Conservation (phyloP, 345 rosid species). For the Salix purpurea region DNA sequence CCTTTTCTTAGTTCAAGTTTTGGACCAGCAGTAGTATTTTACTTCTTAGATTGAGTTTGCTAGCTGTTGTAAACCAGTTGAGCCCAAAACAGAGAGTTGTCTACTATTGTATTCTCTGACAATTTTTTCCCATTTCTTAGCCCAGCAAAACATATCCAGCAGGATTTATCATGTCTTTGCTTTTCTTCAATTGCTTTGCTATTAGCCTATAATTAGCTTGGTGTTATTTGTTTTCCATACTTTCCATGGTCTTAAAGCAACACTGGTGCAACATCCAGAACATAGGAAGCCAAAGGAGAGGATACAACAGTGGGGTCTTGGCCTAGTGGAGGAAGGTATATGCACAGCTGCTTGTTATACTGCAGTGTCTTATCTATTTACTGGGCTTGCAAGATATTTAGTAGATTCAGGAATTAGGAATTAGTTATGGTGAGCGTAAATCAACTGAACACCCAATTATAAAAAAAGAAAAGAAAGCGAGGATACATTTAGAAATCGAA, state of each 20-base stretch:
- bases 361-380: too few relatives aligned
- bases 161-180: background rate
- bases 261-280: background rate
- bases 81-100: background rate
- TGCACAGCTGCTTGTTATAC: too few relatives aligned
- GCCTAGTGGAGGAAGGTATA: too few relatives aligned
- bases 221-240: background rate
- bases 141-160: background rate
- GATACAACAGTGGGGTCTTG: background rate
- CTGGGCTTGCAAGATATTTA: too few relatives aligned
- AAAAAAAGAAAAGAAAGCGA: too few relatives aligned
- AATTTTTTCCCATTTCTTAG: too few relatives aligned
- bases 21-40: too few relatives aligned
- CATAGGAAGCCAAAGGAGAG: background rate
- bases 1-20: background rate
- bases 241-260: background rate
- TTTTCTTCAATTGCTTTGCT: too few relatives aligned
- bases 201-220: background rate
- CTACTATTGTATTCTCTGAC: background rate
- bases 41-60: too few relatives aligned
- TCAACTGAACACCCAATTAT: too few relatives aligned
- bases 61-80: background rate
- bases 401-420: accelerated
- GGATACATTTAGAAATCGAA: background rate
- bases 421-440: too few relatives aligned